phyloP scores from a whole-genome alignment of 2,329 filamentous ascomycete genomes.

The Cyclaneusma minus region DNA sequence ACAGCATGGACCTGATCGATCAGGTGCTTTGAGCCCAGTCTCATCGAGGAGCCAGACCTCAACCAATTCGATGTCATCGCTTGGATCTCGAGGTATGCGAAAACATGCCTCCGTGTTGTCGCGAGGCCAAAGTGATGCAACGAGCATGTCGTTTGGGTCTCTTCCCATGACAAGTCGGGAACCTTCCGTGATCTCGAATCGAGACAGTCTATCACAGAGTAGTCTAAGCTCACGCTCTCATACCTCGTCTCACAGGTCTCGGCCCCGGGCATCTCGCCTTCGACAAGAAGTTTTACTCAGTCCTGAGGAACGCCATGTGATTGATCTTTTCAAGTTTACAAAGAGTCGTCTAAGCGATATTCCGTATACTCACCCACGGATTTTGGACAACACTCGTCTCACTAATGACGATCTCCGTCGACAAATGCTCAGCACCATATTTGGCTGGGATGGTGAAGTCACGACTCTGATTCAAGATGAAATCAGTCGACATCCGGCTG shows the following conservation, averaged over 20 bases:
- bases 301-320: slow-evolving; percentile 54
- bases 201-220: slow-evolving; percentile 41
- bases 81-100: slow-evolving; percentile 33
- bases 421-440: slow-evolving; percentile 88
- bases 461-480: slow-evolving; percentile 74
- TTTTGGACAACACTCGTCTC: slow-evolving; percentile 38
- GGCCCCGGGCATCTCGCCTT: slow-evolving; percentile 44
- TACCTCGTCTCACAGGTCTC: slow-evolving; percentile 29
- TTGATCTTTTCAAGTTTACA: slow-evolving; percentile 78
- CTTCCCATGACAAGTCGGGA: slow-evolving; percentile 25
- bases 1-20: slow-evolving; percentile 11
- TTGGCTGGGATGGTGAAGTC: slow-evolving; percentile 84
- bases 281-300: slow-evolving; percentile 69
- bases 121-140: slow-evolving; percentile 42
- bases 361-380: slow-evolving; percentile 57
- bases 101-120: slow-evolving; percentile 36
- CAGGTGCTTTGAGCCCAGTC: slow-evolving; percentile 17
- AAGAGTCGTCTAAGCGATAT: slow-evolving; percentile 69
- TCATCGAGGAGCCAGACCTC: slow-evolving; percentile 18
- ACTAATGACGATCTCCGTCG: slow-evolving; percentile 68
- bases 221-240: slow-evolving; percentile 26
- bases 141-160: slow-evolving; percentile 53
- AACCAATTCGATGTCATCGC: slow-evolving; percentile 36
- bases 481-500: slow-evolving; percentile 53
- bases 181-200: slow-evolving; percentile 16